Evolutionary conservation across 805 yeast genomes (phyloP).

Genomic region (Hemisphaericaspora nanyangensis): DNA sequence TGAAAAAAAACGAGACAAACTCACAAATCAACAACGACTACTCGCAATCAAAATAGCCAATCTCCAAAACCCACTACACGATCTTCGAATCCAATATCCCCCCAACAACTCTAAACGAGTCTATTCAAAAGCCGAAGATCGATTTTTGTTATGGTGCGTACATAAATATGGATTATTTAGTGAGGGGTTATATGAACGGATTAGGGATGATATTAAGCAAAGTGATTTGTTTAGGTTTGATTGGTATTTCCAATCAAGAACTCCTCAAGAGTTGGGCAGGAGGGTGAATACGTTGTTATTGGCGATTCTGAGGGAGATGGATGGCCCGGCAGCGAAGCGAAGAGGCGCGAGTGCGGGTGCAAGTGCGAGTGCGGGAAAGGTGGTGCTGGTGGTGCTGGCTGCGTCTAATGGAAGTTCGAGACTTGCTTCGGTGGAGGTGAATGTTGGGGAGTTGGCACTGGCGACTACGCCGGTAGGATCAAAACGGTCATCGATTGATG

Average conservation of each 20-base stretch:
- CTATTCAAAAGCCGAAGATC: constrained; percentile 66
- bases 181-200: constrained; percentile 56
- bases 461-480: neutral
- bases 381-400: too few species aligned
- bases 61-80: constrained; percentile 57
- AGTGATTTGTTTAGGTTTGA: constrained; percentile 66
- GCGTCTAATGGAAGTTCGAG: constrained; percentile 27
- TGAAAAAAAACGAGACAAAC: constrained; percentile 59
- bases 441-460: too few species aligned
- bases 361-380: too few species aligned
- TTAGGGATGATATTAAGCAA: constrained; percentile 58
- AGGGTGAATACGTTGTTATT: constrained; percentile 63
- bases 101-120: constrained; percentile 80
- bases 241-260: constrained; percentile 69
- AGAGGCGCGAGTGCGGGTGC: constrained; percentile 22
- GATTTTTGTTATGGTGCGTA: constrained; percentile 58
- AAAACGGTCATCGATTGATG: too few species aligned
- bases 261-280: constrained; percentile 67
- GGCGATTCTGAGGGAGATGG: constrained; percentile 68
- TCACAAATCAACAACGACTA: constrained; percentile 52
- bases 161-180: constrained; percentile 62
- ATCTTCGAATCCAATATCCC: constrained; percentile 65
- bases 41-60: constrained; percentile 51
- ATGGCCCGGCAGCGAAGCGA: constrained; percentile 54
- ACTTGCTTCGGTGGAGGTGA: constrained; percentile 35